phyloP scores from a whole-genome alignment of 495 filamentous ascomycete genomes.

The Tuber aestivum region DNA sequence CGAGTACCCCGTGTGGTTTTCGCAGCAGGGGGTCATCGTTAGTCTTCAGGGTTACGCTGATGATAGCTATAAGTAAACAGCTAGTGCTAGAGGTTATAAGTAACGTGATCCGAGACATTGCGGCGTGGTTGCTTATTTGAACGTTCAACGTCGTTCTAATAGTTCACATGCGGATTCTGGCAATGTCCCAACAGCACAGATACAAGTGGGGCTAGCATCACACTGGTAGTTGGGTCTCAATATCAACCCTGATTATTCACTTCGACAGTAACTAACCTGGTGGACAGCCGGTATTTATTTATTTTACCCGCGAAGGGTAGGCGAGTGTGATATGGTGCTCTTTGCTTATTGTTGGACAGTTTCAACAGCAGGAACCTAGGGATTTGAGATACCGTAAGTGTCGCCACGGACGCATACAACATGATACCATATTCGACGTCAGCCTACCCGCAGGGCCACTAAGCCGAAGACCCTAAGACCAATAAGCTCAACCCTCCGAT shows the following conservation, averaged over 20 bases:
- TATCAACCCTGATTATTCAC: not conserved
- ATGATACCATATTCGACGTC: not conserved
- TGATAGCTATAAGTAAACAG: too few relatives aligned
- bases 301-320: not conserved
- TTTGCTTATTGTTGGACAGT: not conserved
- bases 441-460: not conserved
- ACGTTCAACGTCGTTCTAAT: too few relatives aligned
- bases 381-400: too few relatives aligned
- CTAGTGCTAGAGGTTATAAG: too few relatives aligned
- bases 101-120: too few relatives aligned
- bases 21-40: too few relatives aligned
- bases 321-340: not conserved
- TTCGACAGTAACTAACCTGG: not conserved
- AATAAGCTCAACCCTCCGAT: not conserved
- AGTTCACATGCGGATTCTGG: too few relatives aligned
- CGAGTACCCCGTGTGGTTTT: too few relatives aligned
- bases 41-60: too few relatives aligned
- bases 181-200: not conserved
- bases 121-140: too few relatives aligned
- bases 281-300: not conserved
- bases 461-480: not conserved
- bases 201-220: not conserved
- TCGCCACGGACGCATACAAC: too few relatives aligned
- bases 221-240: not conserved
- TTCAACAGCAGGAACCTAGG: not conserved